Conservation (phyloP, 106 monocot species). For the Amphibolis antarctica region DNA sequence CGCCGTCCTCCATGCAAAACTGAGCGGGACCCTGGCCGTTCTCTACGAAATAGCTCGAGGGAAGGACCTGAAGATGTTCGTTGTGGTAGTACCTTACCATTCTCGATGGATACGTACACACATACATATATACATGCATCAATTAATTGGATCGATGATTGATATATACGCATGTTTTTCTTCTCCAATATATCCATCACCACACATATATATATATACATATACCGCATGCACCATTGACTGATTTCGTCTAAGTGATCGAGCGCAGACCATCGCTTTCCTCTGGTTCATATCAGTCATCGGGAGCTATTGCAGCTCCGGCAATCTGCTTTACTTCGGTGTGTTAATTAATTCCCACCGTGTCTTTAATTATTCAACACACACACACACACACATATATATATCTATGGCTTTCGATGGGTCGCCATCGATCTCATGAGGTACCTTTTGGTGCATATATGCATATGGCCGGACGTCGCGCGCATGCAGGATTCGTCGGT, state of each 20-base stretch:
- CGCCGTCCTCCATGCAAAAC: slow-evolving; percentile 13
- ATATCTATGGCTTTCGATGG: no score
- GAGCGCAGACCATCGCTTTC: slow-evolving; percentile 25
- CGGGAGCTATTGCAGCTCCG: slow-evolving; percentile 35
- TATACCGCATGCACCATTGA: not conserved
- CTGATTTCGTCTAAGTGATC: not conserved
- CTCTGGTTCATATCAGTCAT: slow-evolving; percentile 51
- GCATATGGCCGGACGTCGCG: not conserved
- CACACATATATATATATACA: no score
- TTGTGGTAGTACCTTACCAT: slow-evolving; percentile 32
- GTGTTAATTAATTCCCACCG: not conserved
- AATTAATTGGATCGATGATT: no score
- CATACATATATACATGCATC: not conserved
- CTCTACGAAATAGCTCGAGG: slow-evolving; percentile 49
- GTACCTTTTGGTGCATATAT: no score
- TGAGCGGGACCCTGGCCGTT: slow-evolving; percentile 9
- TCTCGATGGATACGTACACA: not conserved
- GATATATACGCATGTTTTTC: no score
- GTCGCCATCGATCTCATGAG: no score
- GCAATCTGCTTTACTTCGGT: slow-evolving; percentile 47
- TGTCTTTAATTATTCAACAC: no score
- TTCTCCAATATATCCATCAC: no score
- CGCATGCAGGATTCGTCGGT: slow-evolving; percentile 10
- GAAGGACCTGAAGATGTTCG: slow-evolving; percentile 47
- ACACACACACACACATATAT: no score